Conservation (phyloP, 306 rosid genomes). For the Delonix regia region DNA sequence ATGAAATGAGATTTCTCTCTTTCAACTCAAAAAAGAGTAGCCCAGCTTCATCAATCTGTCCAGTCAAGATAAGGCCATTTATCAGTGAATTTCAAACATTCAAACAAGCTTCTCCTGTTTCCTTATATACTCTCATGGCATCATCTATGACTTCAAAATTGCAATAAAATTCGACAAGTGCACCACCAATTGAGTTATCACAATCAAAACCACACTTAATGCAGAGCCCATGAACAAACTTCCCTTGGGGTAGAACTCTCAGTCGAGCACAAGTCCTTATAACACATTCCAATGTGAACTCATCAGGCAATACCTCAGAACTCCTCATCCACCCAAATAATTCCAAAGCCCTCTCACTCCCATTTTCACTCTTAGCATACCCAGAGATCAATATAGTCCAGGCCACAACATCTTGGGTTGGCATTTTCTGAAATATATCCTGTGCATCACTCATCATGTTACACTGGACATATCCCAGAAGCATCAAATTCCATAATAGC, state of each 20-base stretch:
- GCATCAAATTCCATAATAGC: conserved; percentile 76
- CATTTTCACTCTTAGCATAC: conserved; percentile 66
- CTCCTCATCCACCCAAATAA: conserved; percentile 73
- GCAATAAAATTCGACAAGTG: conserved; percentile 72
- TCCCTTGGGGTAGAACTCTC: conserved; percentile 51
- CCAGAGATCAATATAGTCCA: conserved; percentile 88
- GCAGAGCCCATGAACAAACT: conserved; percentile 71
- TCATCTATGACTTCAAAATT: conserved; percentile 51
- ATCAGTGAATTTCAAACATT: conserved; percentile 63
- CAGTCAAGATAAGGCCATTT: conserved; percentile 53
- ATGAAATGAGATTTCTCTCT: conserved; percentile 53
- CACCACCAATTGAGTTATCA: conserved; percentile 64
- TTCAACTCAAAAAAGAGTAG: conserved; percentile 46
- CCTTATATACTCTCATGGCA: conserved; percentile 63
- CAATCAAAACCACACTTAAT: conserved; percentile 63
- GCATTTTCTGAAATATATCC: conserved; percentile 59
- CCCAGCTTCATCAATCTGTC: conserved; percentile 66
- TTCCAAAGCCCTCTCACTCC: conserved; percentile 70
- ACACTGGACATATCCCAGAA: conserved; percentile 71
- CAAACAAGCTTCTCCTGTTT: conserved; percentile 48
- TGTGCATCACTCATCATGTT: conserved; percentile 63
- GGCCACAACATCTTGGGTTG: conserved; percentile 63
- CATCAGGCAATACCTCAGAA: conserved; percentile 67
- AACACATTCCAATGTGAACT: conserved; percentile 78
- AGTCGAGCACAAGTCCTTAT: conserved; percentile 68